A percentile compares a stretch with the other conserved stretches of the same genome.
These are phyloP conservation scores for Botryotinia narcissicola DNA, from an alignment of 2,329 filamentous ascomycete genomes.

Conservation along the genomic window DNA sequence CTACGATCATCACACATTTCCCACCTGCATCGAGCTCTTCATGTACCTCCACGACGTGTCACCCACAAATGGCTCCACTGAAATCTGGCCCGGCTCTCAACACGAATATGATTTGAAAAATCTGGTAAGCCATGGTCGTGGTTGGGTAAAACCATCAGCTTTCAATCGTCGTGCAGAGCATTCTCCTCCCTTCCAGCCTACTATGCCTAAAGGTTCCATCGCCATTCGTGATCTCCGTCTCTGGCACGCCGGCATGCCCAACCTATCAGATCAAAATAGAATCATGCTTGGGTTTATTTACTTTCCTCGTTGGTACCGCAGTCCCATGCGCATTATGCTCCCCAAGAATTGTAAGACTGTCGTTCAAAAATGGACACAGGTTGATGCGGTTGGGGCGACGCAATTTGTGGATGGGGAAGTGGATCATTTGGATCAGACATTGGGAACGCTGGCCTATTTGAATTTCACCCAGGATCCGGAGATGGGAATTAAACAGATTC, in stretches of 20 bases:
- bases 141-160: constrained; percentile 30
- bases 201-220: constrained; percentile 21
- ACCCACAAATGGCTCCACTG: constrained; percentile 47
- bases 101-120: constrained; percentile 17
- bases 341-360: not conserved
- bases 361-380: constrained; percentile 6
- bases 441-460: not conserved
- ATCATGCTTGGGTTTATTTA: constrained; percentile 49
- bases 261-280: constrained; percentile 47
- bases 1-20: constrained; percentile 51
- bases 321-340: constrained; percentile 4
- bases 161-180: constrained; percentile 33
- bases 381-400: constrained; percentile 8
- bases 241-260: constrained; percentile 58
- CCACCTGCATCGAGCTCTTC: constrained; percentile 49
- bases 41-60: constrained; percentile 46
- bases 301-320: constrained; percentile 21
- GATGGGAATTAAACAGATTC: not conserved
- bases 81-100: constrained; percentile 52
- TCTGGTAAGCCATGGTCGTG: constrained; percentile 14
- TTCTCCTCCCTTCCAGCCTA: constrained; percentile 20
- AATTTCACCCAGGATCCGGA: constrained; percentile 16
- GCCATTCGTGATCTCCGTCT: constrained; percentile 22
- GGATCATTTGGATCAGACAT: not conserved
- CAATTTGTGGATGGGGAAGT: constrained; percentile 13